Base-by-base conservation (phyloP, 495 filamentous ascomycete species). In the Choiromyces venosus region DNA sequence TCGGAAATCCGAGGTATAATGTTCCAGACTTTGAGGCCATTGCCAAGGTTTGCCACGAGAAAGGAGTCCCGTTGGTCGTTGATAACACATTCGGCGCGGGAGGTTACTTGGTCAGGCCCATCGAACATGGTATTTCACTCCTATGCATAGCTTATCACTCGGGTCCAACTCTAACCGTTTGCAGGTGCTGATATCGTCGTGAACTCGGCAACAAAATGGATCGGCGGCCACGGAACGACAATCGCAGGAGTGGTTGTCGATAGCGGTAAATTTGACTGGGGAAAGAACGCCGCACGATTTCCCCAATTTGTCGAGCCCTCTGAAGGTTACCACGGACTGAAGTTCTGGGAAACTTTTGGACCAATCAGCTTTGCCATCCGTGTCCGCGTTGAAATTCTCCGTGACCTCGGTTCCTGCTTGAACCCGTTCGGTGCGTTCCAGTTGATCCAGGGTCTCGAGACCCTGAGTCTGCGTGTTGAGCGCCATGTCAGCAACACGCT, bases 31-130 rank as follows among this genome's bases (percentile, higher is more conserved):
- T 97, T 42, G 91, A 94, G 84, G 90, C 88, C 7, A 93, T 96
- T 82, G 91, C 88, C 40, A 91, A 92, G 82, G 86, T 91, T 68
- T 90, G 91, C 35, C 91, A 96, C 80, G 91, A 91, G 38, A 87
- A 90, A 74, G 93, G 93, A 61, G 88, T 97, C 10, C 93, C 95
- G 0, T 83, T 99, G 3, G 87, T 99, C 76, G 95, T 95, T 37
- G 95, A 99, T 83, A 99, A 99, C 84, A 98, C 95, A 16, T 99
- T 99, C 78, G 95, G 95, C 33, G 96, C 96, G 21, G 96, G 96
- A 70, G 96, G 95, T 39, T 98, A 92, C 86, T 94, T 93, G 79
- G 85, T 89, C 71, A 89, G 91, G 1, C 96, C 96, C 33, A 95
- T 99, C 79, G 91, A 96, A 8, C 91, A 96, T 82, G 96, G 96